Base-by-base conservation (phyloP, 1,284 basidiomycete species). In the Cutaneotrichosporon cutaneum region DNA sequence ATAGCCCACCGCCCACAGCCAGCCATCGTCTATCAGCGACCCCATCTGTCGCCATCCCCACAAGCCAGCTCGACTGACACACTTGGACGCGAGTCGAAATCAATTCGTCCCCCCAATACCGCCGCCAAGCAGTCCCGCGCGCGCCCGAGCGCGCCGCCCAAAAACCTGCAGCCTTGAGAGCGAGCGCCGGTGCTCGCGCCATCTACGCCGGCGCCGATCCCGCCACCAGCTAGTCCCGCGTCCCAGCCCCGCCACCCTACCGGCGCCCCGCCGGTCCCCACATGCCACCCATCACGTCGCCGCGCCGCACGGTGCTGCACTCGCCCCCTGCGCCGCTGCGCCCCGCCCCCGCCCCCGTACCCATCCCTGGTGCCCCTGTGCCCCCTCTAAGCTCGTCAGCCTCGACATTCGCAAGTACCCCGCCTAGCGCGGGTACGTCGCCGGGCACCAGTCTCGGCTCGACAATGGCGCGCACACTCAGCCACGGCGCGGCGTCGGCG, bases 211-310 rank as follows among this genome's bases (percentile, higher is more conserved):
- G 36, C 39, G 39, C 39, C 18, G 18, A 16, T 14, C 4, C 18
- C 18, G 39, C 39, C 39, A 42, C 39, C 18, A 18, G 39, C 9
- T 36, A 5, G 5, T 30, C n/a, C n/a, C n/a, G n/a, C n/a, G 30
- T 5, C 30, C 30, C 30, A 5, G 5, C 48, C 18, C 26, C 48
- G 11, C 48, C 13, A 13, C 47, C 42, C 27, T 14, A 33, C 36
- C 59, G 35, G 18, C 26, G 44, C n/a, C 39, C 27, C 24, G 21
- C 48, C 26, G 33, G 11, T 3, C 35, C 30, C 30, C 39, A 16
- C 24, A 64, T 64, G 62, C 62, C 62, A 45, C 62, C 62, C 30
- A 64, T 64, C 9, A 60, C 62, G 10, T 64, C 62, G 47, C 62
- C 62, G 30, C 55, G 59, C 35, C 59, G 62, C 51, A 48, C 45